Percentiles rank a stretch among this genome's conserved stretches.
phyloP scores from a whole-genome alignment of 257 asterid genomes.

The Capsicum pubescens region DNA sequence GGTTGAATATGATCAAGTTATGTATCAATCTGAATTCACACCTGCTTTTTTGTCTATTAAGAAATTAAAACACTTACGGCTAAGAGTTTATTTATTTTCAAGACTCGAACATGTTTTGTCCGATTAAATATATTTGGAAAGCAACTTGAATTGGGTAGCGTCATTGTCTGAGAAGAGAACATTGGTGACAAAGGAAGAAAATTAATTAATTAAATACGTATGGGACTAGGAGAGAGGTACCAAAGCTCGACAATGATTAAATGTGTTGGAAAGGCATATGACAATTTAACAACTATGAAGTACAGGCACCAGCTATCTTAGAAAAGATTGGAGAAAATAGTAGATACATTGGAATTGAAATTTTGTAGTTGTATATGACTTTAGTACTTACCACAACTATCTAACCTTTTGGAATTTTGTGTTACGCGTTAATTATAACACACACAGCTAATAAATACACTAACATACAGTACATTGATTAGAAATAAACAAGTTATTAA shows the following conservation, averaged over 20 bases:
- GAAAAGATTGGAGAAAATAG: conserved; percentile 16
- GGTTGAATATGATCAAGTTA: not conserved
- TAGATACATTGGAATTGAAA: not conserved
- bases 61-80: not conserved
- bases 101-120: not conserved
- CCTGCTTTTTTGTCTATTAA: not conserved
- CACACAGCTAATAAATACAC: not conserved
- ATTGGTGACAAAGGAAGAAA: not conserved
- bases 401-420: not conserved
- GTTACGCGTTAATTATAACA: not conserved
- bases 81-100: not conserved
- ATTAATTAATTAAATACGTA: not conserved
- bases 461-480: not conserved
- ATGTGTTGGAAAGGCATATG: conserved; percentile 22
- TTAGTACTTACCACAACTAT: not conserved
- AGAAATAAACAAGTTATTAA: not conserved
- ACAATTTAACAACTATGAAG: conserved; percentile 14
- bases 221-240: not conserved
- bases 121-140: not conserved
- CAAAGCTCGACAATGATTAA: conserved; percentile 19
- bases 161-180: conserved; percentile 1
- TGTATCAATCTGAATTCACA: not conserved
- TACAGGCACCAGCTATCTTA: conserved; percentile 17
- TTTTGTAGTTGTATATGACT: not conserved
- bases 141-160: not conserved